phyloP scores from a whole-genome alignment of 768 basidiomycete genomes.

The Podaxis sp. region DNA sequence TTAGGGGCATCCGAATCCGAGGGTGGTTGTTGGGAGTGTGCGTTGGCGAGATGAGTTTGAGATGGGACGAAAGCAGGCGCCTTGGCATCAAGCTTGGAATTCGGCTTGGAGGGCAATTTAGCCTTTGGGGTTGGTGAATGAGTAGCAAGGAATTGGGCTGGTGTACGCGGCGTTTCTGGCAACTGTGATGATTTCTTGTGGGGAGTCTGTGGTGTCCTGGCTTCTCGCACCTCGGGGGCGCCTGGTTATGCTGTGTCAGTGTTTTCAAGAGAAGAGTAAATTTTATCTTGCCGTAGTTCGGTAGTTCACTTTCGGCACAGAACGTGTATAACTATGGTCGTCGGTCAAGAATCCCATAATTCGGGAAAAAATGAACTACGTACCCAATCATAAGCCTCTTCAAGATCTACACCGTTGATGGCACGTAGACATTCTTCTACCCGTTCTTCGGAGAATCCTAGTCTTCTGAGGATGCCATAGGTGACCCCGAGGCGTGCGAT shows the following conservation, averaged over 20 bases:
- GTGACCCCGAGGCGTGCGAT: conserved; percentile 72
- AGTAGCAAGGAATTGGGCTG: conserved; percentile 29
- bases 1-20: neutral
- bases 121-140: conserved; percentile 21
- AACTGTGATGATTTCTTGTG: conserved; percentile 18
- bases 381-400: conserved; percentile 93
- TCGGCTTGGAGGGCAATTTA: conserved; percentile 20
- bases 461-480: conserved; percentile 75
- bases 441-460: conserved; percentile 71
- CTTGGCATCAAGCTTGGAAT: conserved; percentile 35
- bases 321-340: conserved; percentile 58
- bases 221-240: conserved; percentile 6
- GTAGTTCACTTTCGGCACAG: conserved; percentile 61
- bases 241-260: conserved; percentile 3
- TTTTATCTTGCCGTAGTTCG: conserved; percentile 33
- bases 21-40: neutral
- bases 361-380: conserved; percentile 20
- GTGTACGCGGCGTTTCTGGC: conserved; percentile 35
- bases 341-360: neutral
- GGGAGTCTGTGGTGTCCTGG: conserved; percentile 16
- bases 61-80: conserved; percentile 38
- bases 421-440: conserved; percentile 71
- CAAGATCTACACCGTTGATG: conserved; percentile 71
- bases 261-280: neutral
- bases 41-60: neutral